Base-by-base conservation (phyloP, 2,329 filamentous ascomycete species). In the Huntiella omanensis region DNA sequence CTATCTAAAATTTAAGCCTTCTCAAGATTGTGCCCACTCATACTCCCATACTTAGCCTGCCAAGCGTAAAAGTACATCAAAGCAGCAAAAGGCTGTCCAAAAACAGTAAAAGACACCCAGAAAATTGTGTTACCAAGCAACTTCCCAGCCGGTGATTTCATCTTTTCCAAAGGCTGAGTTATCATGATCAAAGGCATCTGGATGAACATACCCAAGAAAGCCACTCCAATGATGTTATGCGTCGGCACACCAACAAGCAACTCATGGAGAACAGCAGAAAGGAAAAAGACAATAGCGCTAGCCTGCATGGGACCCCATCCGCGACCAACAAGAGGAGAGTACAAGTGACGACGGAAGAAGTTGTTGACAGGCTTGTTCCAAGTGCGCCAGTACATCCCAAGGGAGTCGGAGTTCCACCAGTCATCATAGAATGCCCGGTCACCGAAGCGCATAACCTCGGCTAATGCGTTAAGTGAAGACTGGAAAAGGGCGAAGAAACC, bases 311-410 rank as follows among this genome's bases (percentile, higher is more conserved):
- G 71, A 48, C 73, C 81, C 69, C 83, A 87, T 1, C 91, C 91
- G 40, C 91, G 73, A 1, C 83, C 84, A 32, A 93, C 70, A 52
- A 98, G 70, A 1, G 91, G 91, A 35, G 80, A 80, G 64, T 91
- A 96, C 44, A 98, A 77, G 59, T 98, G 91, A 34, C 91, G 71
- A 56, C 84, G 87, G 78, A 98, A 96, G 62, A 94, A 98, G 49
- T 86, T 80, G 57, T 93, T 93, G 4, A 98, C 88, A 1, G 91
- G 91, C 59, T 92, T 92, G 64, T 98, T 98, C 91, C 91, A 98
- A 1, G 80, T 83, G 16, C 87, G 77, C 88, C 88, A 95, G 66
- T 98, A 98, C 4, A 72, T 73, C 33, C 87, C 83, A 5, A 96
- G 68, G 53, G 79, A 86, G 46, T 79, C 77, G 52, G 79, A 84